These are phyloP conservation scores for Claviceps spartinae DNA, from an alignment of 2,329 filamentous ascomycete species.

Conservation along the genomic window DNA sequence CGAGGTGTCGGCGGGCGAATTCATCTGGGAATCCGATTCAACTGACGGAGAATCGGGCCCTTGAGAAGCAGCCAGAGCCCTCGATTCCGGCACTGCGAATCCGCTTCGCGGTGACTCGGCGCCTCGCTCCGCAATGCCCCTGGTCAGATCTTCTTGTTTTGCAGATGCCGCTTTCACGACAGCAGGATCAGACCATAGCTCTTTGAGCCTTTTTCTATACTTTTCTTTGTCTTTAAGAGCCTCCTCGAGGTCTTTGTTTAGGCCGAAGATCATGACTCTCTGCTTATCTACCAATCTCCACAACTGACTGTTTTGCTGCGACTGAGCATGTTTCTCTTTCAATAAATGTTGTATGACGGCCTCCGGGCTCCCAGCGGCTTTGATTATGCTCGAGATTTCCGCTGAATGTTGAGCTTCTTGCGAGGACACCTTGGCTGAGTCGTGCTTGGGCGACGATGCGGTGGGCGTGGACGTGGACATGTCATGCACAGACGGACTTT, in stretches of 20 bases:
- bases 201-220: conserved; percentile 83
- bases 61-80: not conserved
- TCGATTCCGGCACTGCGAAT: conserved; percentile 12
- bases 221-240: conserved; percentile 88
- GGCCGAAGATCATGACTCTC: conserved; percentile 76
- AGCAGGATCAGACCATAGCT: conserved; percentile 37
- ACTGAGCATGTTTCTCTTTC: conserved; percentile 80
- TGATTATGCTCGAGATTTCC: conserved; percentile 68
- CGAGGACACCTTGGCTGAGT: conserved; percentile 35
- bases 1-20: conserved; percentile 45
- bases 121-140: conserved; percentile 2
- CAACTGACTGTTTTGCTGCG: conserved; percentile 80
- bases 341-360: conserved; percentile 77
- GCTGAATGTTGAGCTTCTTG: conserved; percentile 47
- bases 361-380: conserved; percentile 77
- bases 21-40: conserved; percentile 36
- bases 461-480: conserved; percentile 84
- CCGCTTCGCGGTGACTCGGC: conserved; percentile 9
- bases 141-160: conserved; percentile 7
- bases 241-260: conserved; percentile 89
- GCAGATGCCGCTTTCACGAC: conserved; percentile 17
- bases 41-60: conserved; percentile 3
- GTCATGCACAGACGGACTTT: conserved; percentile 77
- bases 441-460: conserved; percentile 50
- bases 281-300: conserved; percentile 97